Conservation (phyloP, 2,329 filamentous ascomycete genomes). For the Fusarium bactridioides region DNA sequence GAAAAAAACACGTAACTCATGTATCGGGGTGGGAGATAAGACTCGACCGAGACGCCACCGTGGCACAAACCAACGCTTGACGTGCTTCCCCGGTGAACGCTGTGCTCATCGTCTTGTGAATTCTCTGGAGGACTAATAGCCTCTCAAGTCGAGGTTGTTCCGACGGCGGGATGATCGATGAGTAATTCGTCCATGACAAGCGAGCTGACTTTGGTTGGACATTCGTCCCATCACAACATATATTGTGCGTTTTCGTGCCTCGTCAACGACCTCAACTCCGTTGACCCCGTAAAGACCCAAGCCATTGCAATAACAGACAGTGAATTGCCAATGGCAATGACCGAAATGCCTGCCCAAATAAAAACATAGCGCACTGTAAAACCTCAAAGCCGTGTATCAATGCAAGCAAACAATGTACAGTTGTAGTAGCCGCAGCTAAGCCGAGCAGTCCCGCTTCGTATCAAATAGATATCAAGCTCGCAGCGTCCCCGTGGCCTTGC, state of each 20-base stretch:
- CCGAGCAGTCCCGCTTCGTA: neutral
- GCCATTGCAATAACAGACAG: neutral
- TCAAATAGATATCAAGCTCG: constrained; percentile 12
- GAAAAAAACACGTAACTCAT: neutral
- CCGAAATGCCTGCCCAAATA: neutral
- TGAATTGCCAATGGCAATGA: neutral
- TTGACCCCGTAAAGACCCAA: neutral
- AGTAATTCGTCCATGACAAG: constrained; percentile 16
- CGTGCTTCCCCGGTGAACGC: constrained; percentile 27
- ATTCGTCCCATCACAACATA: neutral
- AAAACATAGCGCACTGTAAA: constrained; percentile 12
- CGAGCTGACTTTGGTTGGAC: neutral
- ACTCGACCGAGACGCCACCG: constrained; percentile 15
- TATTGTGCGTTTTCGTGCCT: constrained; percentile 4
- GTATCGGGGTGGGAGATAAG: constrained; percentile 2
- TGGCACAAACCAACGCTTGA: constrained; percentile 33
- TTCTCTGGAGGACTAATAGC: neutral
- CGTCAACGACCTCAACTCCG: neutral
- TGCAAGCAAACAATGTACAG: constrained; percentile 2
- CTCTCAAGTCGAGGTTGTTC: constrained; percentile 5
- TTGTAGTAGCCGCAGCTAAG: neutral
- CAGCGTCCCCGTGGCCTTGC: constrained; percentile 30
- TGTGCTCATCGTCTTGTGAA: constrained; percentile 12
- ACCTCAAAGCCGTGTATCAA: neutral
- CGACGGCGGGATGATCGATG: constrained; percentile 6